Conservation (phyloP, 345 rosid genomes). For the Lepidium sativum region DNA sequence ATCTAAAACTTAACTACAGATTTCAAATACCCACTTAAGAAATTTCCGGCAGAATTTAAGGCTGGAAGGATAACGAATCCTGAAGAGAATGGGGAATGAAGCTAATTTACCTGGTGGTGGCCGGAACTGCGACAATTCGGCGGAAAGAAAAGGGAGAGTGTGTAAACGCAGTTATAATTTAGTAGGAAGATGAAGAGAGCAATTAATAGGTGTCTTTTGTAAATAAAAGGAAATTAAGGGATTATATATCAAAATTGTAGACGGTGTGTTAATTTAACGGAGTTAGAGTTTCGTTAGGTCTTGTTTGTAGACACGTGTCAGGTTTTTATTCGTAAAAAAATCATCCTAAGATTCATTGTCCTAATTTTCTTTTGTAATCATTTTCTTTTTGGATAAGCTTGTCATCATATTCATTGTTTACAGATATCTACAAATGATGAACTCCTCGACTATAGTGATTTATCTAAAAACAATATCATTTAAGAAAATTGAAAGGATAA, state of each 20-base stretch:
- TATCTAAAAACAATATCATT: too few relatives aligned
- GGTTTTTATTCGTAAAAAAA: background rate
- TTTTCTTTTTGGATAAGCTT: too few relatives aligned
- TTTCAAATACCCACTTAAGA: background rate
- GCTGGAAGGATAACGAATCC: background rate
- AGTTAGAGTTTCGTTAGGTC: background rate
- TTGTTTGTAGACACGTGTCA: background rate
- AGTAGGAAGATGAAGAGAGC: background rate
- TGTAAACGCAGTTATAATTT: background rate
- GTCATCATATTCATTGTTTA: too few relatives aligned
- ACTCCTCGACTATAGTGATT: too few relatives aligned
- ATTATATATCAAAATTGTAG: background rate
- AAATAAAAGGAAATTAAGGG: background rate
- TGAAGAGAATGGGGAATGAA: background rate
- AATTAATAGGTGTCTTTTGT: background rate
- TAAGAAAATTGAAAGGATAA: too few relatives aligned
- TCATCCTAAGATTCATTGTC: too few relatives aligned
- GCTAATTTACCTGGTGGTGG: conserved; percentile 11
- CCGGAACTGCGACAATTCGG: conserved; percentile 11
- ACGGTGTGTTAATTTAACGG: background rate
- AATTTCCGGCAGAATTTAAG: background rate
- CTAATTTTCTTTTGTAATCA: too few relatives aligned
- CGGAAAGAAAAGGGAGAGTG: conserved; percentile 1
- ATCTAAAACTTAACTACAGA: background rate
- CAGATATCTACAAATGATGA: too few relatives aligned